phyloP scores from a whole-genome alignment of 2,329 filamentous ascomycete species.

The Scytalidium sp. region DNA sequence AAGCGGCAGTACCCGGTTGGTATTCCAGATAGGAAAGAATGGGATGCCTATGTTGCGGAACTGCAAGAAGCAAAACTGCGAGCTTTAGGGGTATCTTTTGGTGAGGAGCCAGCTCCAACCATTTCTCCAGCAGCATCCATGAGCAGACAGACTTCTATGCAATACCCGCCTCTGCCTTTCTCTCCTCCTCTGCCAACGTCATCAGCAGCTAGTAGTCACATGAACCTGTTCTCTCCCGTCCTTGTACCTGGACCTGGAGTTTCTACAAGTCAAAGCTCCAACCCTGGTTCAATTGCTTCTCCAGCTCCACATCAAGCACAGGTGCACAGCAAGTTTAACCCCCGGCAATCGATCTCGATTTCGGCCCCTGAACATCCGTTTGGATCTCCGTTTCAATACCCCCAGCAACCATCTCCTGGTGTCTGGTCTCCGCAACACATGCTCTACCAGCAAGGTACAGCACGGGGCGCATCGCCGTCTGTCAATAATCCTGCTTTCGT shows the following conservation, averaged over 20 bases:
- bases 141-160: constrained; percentile 67
- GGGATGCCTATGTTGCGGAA: constrained; percentile 77
- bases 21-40: constrained; percentile 56
- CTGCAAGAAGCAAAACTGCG: constrained; percentile 89
- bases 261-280: constrained; percentile 61
- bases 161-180: constrained; percentile 74
- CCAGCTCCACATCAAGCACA: constrained; percentile 65
- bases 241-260: constrained; percentile 60
- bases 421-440: constrained; percentile 57
- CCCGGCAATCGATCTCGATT: constrained; percentile 70
- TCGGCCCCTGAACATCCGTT: constrained; percentile 56
- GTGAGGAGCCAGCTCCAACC: constrained; percentile 60
- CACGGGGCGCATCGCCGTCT: constrained; percentile 63
- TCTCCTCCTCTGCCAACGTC: constrained; percentile 80
- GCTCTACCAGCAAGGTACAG: constrained; percentile 47
- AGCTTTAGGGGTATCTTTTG: constrained; percentile 82
- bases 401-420: constrained; percentile 58
- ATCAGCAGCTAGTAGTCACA: constrained; percentile 71
- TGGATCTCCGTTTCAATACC: constrained; percentile 64
- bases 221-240: constrained; percentile 45
- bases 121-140: constrained; percentile 65
- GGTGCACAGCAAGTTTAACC: constrained; percentile 58
- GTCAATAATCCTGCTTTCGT: constrained; percentile 53
- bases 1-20: constrained; percentile 56
- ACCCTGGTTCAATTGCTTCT: constrained; percentile 64